Base-by-base conservation (phyloP, 805 yeast species). In the Kregervanrija delftensis region DNA sequence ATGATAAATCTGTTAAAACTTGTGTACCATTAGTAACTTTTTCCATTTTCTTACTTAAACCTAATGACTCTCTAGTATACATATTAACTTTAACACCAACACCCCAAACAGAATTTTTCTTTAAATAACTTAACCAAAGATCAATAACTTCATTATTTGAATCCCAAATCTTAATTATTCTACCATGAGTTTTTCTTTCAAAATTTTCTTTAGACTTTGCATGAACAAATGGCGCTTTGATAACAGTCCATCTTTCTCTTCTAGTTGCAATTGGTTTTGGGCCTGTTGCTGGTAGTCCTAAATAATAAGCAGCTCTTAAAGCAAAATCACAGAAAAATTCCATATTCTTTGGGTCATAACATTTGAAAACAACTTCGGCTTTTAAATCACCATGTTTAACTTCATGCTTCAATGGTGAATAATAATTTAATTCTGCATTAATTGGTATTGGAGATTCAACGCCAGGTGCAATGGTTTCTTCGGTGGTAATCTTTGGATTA, bases 151-250 rank as follows among this genome's bases (percentile, higher is more conserved):
- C 96, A 1, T 90, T 83, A 47, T 85, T 81, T 13, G 96, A 77
- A 63, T 93, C 98, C 73, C 78, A 89, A 30, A 88, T 85, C 53
- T 73, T 74, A 52, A 93, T 71, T 48, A 76, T 63, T 50, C 95
- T 78, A 55, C 83, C 79, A 63, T 79, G 86, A 1, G 98, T 93
- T 40, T 77, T 74, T 69, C 98, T 81, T 69, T 86, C 86, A 67
- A 86, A 93, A 71, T 91, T 93, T 69, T 91, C 96, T 68, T 93
- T 93, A 9, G 93, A 76, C 63, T 89, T 90, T 42, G 97, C 95
- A 59, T 87, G 93, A 15, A 86, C 96, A 63, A 93, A 93, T 1
- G 97, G 97, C 3, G 96, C 81, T 62, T 83, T 78, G 57, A 84
- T 89, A 37, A 93, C 96, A 0, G 99, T 93, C 87, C 96, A 91